Conservation (phyloP, 75 land plant genomes). For the Pinus albicaulis region DNA sequence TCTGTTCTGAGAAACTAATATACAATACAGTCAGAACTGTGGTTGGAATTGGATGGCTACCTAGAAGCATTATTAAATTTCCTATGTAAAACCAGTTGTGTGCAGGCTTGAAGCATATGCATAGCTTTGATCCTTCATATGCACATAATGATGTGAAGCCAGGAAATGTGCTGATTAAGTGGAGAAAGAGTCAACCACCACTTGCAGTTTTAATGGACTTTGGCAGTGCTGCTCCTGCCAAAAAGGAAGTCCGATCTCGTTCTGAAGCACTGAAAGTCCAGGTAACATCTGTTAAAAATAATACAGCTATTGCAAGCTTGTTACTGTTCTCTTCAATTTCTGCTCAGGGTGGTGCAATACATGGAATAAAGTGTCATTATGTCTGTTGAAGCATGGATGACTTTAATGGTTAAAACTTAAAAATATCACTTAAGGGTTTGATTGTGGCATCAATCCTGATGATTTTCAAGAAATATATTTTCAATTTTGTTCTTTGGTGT, state of each 20-base stretch:
- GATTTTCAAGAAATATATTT: not conserved
- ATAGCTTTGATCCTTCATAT: constrained; percentile 87
- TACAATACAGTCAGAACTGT: not conserved
- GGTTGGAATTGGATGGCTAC: constrained; percentile 1
- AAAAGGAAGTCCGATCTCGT: constrained; percentile 72
- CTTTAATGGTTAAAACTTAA: not conserved
- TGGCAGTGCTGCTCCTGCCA: constrained; percentile 92
- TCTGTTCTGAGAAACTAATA: not conserved
- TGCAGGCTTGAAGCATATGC: constrained; percentile 97
- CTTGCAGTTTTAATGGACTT: constrained; percentile 95
- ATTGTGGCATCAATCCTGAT: not conserved
- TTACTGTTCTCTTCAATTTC: not conserved
- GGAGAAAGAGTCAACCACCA: constrained; percentile 68
- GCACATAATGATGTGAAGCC: constrained; percentile 99
- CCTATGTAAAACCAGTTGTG: constrained; percentile 64
- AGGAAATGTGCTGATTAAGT: constrained; percentile 80
- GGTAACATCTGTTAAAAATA: constrained; percentile 20
- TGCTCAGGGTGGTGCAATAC: not conserved
- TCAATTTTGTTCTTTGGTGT: not conserved
- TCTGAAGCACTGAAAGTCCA: constrained; percentile 84
- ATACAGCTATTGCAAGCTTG: not conserved
- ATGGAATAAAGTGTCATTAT: not conserved
- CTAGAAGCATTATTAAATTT: not conserved
- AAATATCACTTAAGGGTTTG: not conserved
- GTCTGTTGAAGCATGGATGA: not conserved